These are phyloP conservation scores for Apiospora phragmitis DNA, from an alignment of 2,329 filamentous ascomycete genomes.

Conservation along the genomic window DNA sequence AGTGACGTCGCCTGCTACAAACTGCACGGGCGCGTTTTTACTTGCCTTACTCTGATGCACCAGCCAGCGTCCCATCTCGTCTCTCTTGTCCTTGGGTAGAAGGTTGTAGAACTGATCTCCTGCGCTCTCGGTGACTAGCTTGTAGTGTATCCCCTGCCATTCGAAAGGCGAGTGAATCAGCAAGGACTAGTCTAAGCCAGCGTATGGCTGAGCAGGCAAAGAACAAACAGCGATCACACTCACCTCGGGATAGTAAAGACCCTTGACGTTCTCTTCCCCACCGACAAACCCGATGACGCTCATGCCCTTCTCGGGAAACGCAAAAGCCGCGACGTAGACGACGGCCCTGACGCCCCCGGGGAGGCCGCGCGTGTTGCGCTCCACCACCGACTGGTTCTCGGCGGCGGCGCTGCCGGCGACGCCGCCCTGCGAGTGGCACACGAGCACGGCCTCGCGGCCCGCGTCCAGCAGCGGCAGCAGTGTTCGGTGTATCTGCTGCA, in stretches of 20 bases:
- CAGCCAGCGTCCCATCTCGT: background rate
- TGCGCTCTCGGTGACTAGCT: background rate
- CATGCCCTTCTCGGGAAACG: conserved; percentile 22
- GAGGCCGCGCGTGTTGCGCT: conserved; percentile 24
- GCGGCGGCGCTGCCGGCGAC: conserved; percentile 28
- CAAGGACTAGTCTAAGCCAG: too few relatives aligned
- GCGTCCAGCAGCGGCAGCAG: conserved; percentile 23
- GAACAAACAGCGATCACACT: background rate
- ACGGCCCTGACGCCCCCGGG: conserved; percentile 30
- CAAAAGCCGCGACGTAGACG: conserved; percentile 29
- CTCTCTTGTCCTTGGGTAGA: background rate
- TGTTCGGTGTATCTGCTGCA: conserved; percentile 19
- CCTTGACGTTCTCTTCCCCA: background rate
- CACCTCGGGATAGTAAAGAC: background rate
- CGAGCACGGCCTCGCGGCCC: conserved; percentile 23
- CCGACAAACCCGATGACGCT: conserved; percentile 20
- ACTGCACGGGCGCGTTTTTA: conserved; percentile 17
- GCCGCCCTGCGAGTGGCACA: conserved; percentile 31
- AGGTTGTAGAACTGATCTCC: conserved; percentile 10
- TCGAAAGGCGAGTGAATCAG: background rate
- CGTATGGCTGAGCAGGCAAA: background rate
- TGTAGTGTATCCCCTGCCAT: background rate
- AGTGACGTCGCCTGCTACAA: conserved; percentile 23
- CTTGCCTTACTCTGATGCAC: conserved; percentile 21
- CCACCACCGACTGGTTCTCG: conserved; percentile 27